Base-by-base conservation (phyloP, 805 yeast species). In the Starmerella floricola region DNA sequence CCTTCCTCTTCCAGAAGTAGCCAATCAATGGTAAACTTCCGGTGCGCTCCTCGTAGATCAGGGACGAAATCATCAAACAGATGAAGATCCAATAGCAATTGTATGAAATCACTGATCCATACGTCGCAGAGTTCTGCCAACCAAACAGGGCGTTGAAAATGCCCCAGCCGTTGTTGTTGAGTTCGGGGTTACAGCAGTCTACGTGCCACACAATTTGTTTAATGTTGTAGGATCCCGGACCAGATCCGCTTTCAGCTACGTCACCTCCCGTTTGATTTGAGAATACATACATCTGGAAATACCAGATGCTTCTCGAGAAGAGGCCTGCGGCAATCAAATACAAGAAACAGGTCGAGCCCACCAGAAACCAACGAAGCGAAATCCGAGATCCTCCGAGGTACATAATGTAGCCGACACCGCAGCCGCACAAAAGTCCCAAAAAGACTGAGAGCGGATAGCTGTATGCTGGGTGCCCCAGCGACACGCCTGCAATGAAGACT, bases 71-170 rank as follows among this genome's bases (percentile, higher is more conserved):
- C 29, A 69, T 62, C 18, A 66, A 47, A 48, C 80, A 79, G 42
- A 85, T 60, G 31, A 64, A 62, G 41, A 87, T 54, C 98, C 98
- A 88, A 69, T 88, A 88, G 49, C 79, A 51, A 66, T 85, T 86
- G 70, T 88, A 88, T 37, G 87, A 74, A 41, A 88, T 66, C 46
- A 88, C 87, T 4, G 95, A 84, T 44, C 96, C 95, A 60, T 83
- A 73, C 51, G 94, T 85, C 46, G 95, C 97, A 41, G 94, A 74
- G 65, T 88, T 88, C 67, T 86, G 95, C 98, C 98, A 88, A 49
- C 97, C 98, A 50, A 88, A 68, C 44, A 88, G 63, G 21, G 96
- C 84, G 59, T 88, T 88, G 72, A 88, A 88, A 48, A 88, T 78
- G 73, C 86, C 95, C 97, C 97, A 88, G 67, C 96, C 97, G 35